Base-by-base conservation (phyloP, 345 rosid genomes). In the Acer saccharum region DNA sequence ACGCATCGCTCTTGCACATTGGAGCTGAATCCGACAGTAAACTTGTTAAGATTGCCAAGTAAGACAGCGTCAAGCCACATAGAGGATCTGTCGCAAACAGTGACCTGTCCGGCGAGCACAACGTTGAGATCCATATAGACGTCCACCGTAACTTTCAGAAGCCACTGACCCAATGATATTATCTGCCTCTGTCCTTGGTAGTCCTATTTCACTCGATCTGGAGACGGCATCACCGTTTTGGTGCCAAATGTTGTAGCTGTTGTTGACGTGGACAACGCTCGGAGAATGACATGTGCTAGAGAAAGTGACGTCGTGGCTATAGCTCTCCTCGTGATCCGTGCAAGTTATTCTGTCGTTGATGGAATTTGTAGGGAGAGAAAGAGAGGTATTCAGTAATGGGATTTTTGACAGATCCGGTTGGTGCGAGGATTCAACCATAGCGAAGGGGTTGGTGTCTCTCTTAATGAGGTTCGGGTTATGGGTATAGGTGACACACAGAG, bases 11-110 rank as follows among this genome's bases (percentile, higher is more conserved):
- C 98, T 81, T 94, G 99, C 6, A 96, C 94, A 75, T 94, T 94
- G 66, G 98, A 89, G 85, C 95, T 86, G 86, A 94, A 96, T 2
- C 98, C 98, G 14, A 96, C 77, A 20, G 92, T 90, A 84, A 96
- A 92, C 88, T 92, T 96, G 81, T 96, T 94, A 70, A 94, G 98
- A 89, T 96, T 97, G 69, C 99, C 98, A 4, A 97, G 94, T 13
- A 96, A 89, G 77, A 96, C 94, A 46, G 97, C 83, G 27, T 97
- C 95, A 64, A 84, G 89, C 99, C 98, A 96, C 16, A 96, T 92
- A 12, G 97, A 96, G 1, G 97, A 90, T 68, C 98, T 97, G 67
- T 92, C 98, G 77, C 81, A 82, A 65, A 92, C 98, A 6, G 86
- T 82, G 75, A 96, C 98, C 83, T 94, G 98, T 43, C 99, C 98